These are phyloP conservation scores for Alternaria gansuensis DNA, from an alignment of 2,329 filamentous ascomycete genomes.

Conservation along the genomic window DNA sequence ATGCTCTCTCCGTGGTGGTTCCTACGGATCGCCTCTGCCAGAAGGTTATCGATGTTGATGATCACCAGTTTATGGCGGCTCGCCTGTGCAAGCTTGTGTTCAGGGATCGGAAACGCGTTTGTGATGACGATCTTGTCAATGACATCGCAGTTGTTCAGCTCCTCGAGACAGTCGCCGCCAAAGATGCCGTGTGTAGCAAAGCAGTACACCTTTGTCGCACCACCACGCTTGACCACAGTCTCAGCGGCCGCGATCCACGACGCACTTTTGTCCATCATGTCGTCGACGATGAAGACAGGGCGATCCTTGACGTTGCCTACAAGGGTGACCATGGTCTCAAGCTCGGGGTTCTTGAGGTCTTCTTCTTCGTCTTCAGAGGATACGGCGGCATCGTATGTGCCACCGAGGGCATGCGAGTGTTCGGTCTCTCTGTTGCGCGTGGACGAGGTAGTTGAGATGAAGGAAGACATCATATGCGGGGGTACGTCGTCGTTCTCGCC, in stretches of 20 bases:
- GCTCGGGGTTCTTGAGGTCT: constrained; percentile 77
- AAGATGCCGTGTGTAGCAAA: constrained; percentile 98
- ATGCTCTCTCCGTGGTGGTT: constrained; percentile 96
- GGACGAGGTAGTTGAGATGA: constrained; percentile 81
- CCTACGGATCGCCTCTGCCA: constrained; percentile 91
- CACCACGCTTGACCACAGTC: constrained; percentile 91
- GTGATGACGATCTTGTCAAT: constrained; percentile 95
- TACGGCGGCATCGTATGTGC: constrained; percentile 82
- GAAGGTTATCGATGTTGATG: constrained; percentile 84
- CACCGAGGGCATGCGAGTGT: constrained; percentile 78
- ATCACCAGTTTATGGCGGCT: constrained; percentile 79
- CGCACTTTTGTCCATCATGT: constrained; percentile 97
- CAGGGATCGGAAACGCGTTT: constrained; percentile 92
- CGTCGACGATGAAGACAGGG: constrained; percentile 93
- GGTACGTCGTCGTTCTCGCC: constrained; percentile 64
- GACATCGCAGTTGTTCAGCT: constrained; percentile 90
- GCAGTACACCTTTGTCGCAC: constrained; percentile 93
- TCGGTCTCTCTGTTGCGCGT: constrained; percentile 47
- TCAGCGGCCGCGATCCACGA: constrained; percentile 98
- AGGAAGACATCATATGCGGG: constrained; percentile 84
- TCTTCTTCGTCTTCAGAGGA: constrained; percentile 94
- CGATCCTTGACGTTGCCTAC: constrained; percentile 91
- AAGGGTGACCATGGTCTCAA: constrained; percentile 96
- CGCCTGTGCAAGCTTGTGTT: constrained; percentile 72
- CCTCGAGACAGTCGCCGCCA: constrained; percentile 85